Percentiles rank a stretch among this genome's conserved stretches.
Conservation (phyloP, 495 filamentous ascomycete species). For the Cercophora sp. region DNA sequence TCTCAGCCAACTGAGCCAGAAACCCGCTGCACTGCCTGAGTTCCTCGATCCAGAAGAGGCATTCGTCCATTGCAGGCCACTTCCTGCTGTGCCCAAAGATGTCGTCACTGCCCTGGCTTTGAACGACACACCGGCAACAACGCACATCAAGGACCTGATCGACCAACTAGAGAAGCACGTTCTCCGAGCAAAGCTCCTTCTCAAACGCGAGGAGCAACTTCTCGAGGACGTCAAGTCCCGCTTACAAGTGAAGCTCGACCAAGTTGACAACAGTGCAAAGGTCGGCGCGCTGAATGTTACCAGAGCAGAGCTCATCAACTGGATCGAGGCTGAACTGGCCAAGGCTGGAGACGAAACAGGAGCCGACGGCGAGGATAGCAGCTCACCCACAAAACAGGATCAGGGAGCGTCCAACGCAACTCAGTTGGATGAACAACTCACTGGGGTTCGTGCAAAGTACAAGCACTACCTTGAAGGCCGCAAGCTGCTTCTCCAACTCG, state of each 20-base stretch:
- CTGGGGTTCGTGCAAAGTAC: constrained; percentile 49
- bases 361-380: constrained; percentile 32
- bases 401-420: constrained; percentile 25
- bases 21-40: constrained; percentile 48
- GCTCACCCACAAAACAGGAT: constrained; percentile 27
- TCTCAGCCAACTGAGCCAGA: constrained; percentile 46
- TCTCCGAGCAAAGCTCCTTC: constrained; percentile 56
- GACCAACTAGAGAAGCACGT: constrained; percentile 63
- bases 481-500: constrained; percentile 39
- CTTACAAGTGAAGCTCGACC: constrained; percentile 25
- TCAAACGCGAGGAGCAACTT: constrained; percentile 58
- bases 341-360: constrained; percentile 48
- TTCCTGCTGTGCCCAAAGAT: constrained; percentile 47
- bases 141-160: constrained; percentile 47
- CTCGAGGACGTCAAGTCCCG: constrained; percentile 53
- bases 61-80: constrained; percentile 36
- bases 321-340: constrained; percentile 66
- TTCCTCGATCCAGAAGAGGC: constrained; percentile 46
- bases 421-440: constrained; percentile 44
- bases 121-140: constrained; percentile 27
- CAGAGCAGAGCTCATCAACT: constrained; percentile 62
- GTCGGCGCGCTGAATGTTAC: constrained; percentile 50
- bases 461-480: constrained; percentile 41
- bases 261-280: constrained; percentile 33
- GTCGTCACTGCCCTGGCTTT: constrained; percentile 39